Evolutionary conservation across 768 basidiomycete genomes (phyloP).

Genomic region (Butyriboletus loyo): DNA sequence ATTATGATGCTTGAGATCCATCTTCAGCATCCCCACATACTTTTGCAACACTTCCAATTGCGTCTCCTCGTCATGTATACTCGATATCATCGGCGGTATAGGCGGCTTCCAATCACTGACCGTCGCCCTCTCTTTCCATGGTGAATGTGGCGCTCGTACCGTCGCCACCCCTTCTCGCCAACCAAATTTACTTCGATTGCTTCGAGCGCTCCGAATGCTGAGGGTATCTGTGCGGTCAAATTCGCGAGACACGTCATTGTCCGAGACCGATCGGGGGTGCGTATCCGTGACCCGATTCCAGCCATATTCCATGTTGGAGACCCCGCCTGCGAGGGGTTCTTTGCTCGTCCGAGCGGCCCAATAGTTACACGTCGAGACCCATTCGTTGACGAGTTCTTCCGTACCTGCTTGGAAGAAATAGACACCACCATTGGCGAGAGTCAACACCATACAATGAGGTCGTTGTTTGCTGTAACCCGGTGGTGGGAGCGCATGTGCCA

Average conservation of each 20-base stretch:
- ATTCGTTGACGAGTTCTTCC: conserved; percentile 97
- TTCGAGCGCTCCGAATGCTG: conserved; percentile 75
- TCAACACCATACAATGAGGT: conserved; percentile 93
- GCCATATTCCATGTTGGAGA: conserved; percentile 99
- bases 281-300: conserved; percentile 80
- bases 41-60: conserved; percentile 87
- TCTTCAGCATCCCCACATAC: conserved; percentile 72
- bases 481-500: conserved; percentile 83
- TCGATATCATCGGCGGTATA: conserved; percentile 76
- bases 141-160: conserved; percentile 63
- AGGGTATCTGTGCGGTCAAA: conserved; percentile 56
- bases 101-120: conserved; percentile 97
- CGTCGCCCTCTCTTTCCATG: conserved; percentile 69
- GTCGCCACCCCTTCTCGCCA: conserved; percentile 69
- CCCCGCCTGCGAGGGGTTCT: conserved; percentile 92
- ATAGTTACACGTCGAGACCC: conserved; percentile 99
- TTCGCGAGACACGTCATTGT: conserved; percentile 49
- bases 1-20: conserved; percentile 80
- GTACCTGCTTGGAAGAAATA: conserved; percentile 99
- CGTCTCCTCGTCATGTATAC: conserved; percentile 86
- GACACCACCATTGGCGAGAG: conserved; percentile 83
- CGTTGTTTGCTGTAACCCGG: conserved; percentile 90
- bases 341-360: conserved; percentile 97
- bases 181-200: conserved; percentile 68
- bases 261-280: conserved; percentile 54